Evolutionary conservation across 345 rosid genomes (phyloP).

Genomic region (Eutrema heterophyllum): DNA sequence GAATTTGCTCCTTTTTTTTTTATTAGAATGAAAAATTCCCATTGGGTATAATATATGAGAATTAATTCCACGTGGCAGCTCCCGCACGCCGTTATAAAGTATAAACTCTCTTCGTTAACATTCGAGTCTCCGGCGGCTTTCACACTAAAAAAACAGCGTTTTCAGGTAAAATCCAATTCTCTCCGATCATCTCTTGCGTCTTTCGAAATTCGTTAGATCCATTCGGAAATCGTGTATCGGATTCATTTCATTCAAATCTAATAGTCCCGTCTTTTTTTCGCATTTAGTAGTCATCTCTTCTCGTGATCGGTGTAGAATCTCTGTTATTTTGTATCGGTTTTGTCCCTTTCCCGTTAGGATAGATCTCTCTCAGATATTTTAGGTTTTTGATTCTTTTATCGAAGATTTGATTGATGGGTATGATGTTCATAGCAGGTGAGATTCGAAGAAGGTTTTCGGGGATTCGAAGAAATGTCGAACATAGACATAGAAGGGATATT

Average conservation of each 20-base stretch:
- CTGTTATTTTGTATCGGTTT: not conserved
- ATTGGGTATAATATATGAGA: not conserved
- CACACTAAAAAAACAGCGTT: conserved; percentile 8
- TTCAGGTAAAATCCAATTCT: conserved; percentile 13
- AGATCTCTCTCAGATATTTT: not conserved
- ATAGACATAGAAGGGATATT: conserved; percentile 81
- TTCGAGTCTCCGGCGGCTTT: conserved; percentile 25
- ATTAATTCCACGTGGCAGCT: conserved; percentile 18
- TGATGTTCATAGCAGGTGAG: conserved; percentile 8
- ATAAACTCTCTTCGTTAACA: not conserved
- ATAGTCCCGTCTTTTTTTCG: not conserved
- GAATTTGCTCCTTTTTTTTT: not conserved
- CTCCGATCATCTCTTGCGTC: conserved; percentile 14
- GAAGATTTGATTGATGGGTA: not conserved
- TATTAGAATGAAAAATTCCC: not conserved
- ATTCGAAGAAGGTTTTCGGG: not conserved
- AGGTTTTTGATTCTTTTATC: not conserved
- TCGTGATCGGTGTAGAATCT: not conserved
- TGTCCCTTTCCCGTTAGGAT: not conserved
- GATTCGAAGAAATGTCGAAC: conserved; percentile 55
- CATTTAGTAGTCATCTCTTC: not conserved
- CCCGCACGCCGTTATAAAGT: not conserved
- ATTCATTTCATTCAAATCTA: conserved; percentile 7
- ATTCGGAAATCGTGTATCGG: not conserved
- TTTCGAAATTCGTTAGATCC: not conserved